These are phyloP conservation scores for Hyaloraphidium curvatum DNA, from an alignment of 192 early-diverging fungal species.

Conservation along the genomic window DNA sequence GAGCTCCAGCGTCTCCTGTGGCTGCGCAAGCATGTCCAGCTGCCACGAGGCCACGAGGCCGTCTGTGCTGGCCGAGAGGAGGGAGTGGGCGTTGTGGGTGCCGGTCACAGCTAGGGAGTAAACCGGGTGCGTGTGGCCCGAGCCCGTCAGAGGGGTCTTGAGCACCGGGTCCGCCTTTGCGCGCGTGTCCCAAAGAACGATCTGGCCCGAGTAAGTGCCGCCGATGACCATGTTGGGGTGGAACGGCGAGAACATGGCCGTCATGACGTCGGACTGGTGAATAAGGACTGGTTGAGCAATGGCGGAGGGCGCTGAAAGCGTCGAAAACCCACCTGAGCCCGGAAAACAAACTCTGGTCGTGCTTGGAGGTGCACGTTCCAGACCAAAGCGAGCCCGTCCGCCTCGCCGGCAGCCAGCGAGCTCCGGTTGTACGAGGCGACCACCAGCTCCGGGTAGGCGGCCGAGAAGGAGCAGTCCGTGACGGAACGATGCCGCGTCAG, in stretches of 20 bases:
- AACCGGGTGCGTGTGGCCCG: conserved; percentile 93
- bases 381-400: conserved; percentile 81
- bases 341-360: conserved; percentile 89
- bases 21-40: conserved; percentile 87
- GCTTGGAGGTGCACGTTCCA: conserved; percentile 81
- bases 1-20: conserved; percentile 60
- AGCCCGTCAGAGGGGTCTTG: conserved; percentile 79
- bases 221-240: conserved; percentile 84
- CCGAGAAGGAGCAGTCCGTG: conserved; percentile 30
- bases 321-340: conserved; percentile 38
- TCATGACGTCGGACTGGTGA: conserved; percentile 54
- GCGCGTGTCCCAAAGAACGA: conserved; percentile 92
- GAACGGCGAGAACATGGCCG: conserved; percentile 75
- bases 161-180: conserved; percentile 75
- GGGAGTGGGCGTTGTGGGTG: conserved; percentile 84
- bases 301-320: background rate
- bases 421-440: conserved; percentile 89
- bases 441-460: conserved; percentile 56
- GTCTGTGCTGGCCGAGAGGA: conserved; percentile 86
- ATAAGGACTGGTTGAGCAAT: background rate
- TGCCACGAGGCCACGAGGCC: conserved; percentile 93
- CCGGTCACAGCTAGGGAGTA: conserved; percentile 78
- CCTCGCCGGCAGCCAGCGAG: conserved; percentile 60
- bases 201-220: conserved; percentile 94
- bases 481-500: conserved; percentile 74